Percentiles rank a stretch among this genome's conserved stretches.
Evolutionary conservation across 2,329 filamentous ascomycete genomes (phyloP).

Genomic region (Arthrobotrys conoides): DNA sequence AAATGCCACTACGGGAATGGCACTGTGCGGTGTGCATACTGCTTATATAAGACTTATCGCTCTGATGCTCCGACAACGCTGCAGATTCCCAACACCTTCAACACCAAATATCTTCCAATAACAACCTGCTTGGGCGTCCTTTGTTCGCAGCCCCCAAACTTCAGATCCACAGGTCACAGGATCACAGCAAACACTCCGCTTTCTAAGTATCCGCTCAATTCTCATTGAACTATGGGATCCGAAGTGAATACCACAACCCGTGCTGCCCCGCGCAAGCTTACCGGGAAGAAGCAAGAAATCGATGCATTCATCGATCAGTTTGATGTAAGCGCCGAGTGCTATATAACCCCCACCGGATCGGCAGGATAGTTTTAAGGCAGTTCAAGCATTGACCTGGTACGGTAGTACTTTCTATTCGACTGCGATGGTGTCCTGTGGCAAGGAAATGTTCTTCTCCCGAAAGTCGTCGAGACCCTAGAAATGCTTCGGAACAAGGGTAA

Average conservation of each 20-base stretch:
- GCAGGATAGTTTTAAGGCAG: background rate
- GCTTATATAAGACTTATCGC: slow-evolving; percentile 36
- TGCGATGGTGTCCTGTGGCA: slow-evolving; percentile 99
- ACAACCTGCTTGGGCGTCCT: background rate
- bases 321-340: slow-evolving; percentile 77
- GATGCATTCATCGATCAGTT: slow-evolving; percentile 89
- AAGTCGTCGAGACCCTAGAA: slow-evolving; percentile 85
- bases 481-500: slow-evolving; percentile 84
- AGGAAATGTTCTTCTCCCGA: slow-evolving; percentile 88
- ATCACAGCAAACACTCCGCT: background rate
- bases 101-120: slow-evolving; percentile 36
- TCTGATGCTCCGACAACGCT: slow-evolving; percentile 37
- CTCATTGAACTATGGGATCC: slow-evolving; percentile 27
- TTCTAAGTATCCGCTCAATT: background rate
- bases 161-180: background rate
- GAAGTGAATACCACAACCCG: slow-evolving; percentile 37
- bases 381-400: background rate
- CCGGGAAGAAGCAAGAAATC: slow-evolving; percentile 82
- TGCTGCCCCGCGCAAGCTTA: slow-evolving; percentile 74
- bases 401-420: slow-evolving; percentile 90
- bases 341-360: background rate
- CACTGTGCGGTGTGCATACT: background rate
- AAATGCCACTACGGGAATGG: background rate
- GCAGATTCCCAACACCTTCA: slow-evolving; percentile 58
- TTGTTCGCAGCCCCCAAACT: background rate